phyloP scores from a whole-genome alignment of 257 asterid genomes.

The Rauvolfia tetraphylla region DNA sequence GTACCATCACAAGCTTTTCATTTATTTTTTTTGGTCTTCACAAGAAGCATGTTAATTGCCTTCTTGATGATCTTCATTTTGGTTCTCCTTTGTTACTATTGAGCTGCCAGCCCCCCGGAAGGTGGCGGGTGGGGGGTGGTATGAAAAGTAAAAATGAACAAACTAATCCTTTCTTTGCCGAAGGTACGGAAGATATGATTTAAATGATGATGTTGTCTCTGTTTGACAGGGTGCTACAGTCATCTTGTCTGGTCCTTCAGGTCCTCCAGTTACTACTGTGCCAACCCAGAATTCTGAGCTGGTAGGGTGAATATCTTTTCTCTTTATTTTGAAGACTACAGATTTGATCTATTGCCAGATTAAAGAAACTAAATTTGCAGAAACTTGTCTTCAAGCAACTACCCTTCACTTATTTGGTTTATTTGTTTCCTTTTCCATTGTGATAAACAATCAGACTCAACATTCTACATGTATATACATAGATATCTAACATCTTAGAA shows the following conservation, averaged over 20 bases:
- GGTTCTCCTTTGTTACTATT: background rate
- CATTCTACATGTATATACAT: background rate
- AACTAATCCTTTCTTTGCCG: background rate
- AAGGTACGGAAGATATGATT: background rate
- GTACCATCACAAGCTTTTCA: slow-evolving; percentile 6
- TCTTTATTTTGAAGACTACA: background rate
- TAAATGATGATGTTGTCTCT: slow-evolving; percentile 19
- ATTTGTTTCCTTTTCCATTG: background rate
- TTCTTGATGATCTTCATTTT: background rate
- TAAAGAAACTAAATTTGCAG: background rate
- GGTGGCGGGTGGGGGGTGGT: background rate
- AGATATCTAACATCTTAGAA: background rate
- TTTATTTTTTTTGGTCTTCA: background rate
- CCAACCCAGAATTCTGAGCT: slow-evolving; percentile 87
- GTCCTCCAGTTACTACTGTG: slow-evolving; percentile 81
- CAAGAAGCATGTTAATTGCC: background rate
- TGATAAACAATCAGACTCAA: background rate
- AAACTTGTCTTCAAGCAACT: background rate
- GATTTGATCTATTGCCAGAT: background rate
- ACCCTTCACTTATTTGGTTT: background rate
- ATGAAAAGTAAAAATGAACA: too few relatives aligned
- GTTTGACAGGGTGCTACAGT: slow-evolving; percentile 85
- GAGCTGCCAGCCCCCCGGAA: background rate
- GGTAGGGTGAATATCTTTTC: slow-evolving; percentile 42
- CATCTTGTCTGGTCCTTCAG: slow-evolving; percentile 84